Conservation (phyloP, 1,284 basidiomycete species). For the Tilletia setariae region DNA sequence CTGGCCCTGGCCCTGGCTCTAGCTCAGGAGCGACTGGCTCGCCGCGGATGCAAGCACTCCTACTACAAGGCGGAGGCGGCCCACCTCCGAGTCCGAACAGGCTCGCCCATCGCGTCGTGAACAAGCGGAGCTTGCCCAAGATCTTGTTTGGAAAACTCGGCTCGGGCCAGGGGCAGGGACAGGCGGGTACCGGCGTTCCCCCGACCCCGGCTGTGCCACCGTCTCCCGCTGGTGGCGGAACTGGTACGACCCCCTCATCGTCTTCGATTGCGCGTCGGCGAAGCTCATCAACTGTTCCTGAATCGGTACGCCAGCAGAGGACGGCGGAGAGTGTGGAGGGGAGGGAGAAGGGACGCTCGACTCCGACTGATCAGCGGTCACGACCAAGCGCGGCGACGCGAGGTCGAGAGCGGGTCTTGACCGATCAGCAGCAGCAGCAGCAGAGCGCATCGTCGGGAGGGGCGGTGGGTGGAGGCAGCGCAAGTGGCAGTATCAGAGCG, state of each 20-base stretch:
- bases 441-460: neutral
- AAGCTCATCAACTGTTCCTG: too few species aligned
- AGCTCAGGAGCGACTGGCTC: neutral
- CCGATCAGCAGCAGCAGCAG: neutral
- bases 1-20: conserved; percentile 29
- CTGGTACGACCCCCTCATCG: too few species aligned
- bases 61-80: conserved; percentile 9
- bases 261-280: too few species aligned
- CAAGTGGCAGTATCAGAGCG: neutral
- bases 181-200: neutral
- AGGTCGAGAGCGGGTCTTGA: neutral
- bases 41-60: conserved; percentile 1
- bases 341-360: too few species aligned
- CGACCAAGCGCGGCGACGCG: neutral
- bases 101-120: conserved; percentile 25
- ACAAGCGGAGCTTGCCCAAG: conserved; percentile 39
- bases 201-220: too few species aligned
- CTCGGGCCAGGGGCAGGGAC: neutral
- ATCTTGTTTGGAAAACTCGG: conserved; percentile 30
- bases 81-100: conserved; percentile 25
- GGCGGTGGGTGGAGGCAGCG: neutral
- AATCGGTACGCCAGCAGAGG: too few species aligned
- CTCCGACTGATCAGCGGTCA: too few species aligned
- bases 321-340: too few species aligned
- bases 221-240: too few species aligned